Evolutionary conservation across 495 filamentous ascomycete genomes (phyloP), one percentile per base, ranked within the genome.

Genomic region (Patellaria atrata): DNA sequence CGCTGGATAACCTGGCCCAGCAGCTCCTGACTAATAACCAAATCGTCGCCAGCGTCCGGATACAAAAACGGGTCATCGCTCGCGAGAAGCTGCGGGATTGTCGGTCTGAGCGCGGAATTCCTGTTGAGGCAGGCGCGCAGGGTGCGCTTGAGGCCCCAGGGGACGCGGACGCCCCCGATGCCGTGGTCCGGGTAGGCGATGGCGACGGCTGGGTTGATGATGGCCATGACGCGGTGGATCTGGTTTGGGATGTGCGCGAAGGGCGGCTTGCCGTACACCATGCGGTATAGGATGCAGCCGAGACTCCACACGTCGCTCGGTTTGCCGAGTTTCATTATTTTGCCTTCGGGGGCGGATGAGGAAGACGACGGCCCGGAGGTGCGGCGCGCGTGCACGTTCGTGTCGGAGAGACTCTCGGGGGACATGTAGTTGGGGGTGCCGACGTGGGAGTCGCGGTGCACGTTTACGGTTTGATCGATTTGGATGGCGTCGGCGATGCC

Each of bases 391-490:
- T 67, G 64, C 17, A 67, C 73, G 45, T 91, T 94, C 3, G 75
- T 84, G 56, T 97, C 91, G 40, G 87, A 71, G 45, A 96, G 64
- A 14, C 79, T 80, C 55, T 97, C 89, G 1, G 89, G 89, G 2
- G 82, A 86, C 91, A 97, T 96, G 65, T 96, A 97, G 53, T 94
- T 97, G 1, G 91, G 84, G 1, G 89, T 97, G 17, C 89, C 89
- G 38, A 94, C 74, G 55, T 94, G 83, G 12, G 79, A 79, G 47
- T 97, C 91, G 37, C 89, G 80, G 54, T 97, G 87, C 14, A 97
- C 86, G 44, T 97, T 97, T 48, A 94, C 81, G 0, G 89, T 97
- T 56, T 94, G 72, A 45, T 96, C 89, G 18, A 48, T 54, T 49
- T 89, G 77, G 49, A 97, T 96, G 16, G 89, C 83, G 51, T 94